phyloP scores from a whole-genome alignment of 169 alveolate species.

The Cryptosporidium sp. region DNA sequence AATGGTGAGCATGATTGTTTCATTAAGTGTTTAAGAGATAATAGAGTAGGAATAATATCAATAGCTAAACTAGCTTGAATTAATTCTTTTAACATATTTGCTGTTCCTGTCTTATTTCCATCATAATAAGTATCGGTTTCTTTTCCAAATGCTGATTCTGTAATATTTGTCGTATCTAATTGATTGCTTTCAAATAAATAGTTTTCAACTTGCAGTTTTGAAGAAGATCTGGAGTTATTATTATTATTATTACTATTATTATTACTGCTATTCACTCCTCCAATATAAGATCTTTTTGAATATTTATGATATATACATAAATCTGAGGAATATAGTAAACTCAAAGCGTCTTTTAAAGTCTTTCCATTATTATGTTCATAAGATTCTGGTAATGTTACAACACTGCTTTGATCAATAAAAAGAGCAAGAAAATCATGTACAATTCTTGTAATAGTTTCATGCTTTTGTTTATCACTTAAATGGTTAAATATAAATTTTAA shows the following conservation, averaged over 20 bases:
- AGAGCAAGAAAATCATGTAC: conserved; percentile 66
- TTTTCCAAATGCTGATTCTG: background rate
- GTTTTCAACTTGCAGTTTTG: background rate
- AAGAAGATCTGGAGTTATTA: too few species aligned
- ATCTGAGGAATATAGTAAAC: conserved; percentile 39
- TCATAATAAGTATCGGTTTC: background rate
- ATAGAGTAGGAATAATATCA: conserved; percentile 61
- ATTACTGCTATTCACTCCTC: background rate
- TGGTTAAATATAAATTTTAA: conserved; percentile 27
- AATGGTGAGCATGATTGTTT: conserved; percentile 67
- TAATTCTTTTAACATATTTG: conserved; percentile 42
- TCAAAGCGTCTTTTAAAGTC: conserved; percentile 50
- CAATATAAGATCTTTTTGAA: conserved; percentile 31
- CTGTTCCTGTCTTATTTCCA: conserved; percentile 3
- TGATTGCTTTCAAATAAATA: background rate
- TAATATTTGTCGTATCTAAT: background rate
- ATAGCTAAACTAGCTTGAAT: conserved; percentile 73
- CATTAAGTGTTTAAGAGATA: conserved; percentile 68
- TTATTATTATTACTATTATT: too few species aligned
- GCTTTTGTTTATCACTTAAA: conserved; percentile 66
- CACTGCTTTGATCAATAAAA: conserved; percentile 62
- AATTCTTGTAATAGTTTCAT: conserved; percentile 37
- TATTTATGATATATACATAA: conserved; percentile 70
- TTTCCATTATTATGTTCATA: conserved; percentile 56
- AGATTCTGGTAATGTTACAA: conserved; percentile 45